Base-by-base conservation (phyloP, 352 stramenopile species). In the Globisporangium mamillatum region DNA sequence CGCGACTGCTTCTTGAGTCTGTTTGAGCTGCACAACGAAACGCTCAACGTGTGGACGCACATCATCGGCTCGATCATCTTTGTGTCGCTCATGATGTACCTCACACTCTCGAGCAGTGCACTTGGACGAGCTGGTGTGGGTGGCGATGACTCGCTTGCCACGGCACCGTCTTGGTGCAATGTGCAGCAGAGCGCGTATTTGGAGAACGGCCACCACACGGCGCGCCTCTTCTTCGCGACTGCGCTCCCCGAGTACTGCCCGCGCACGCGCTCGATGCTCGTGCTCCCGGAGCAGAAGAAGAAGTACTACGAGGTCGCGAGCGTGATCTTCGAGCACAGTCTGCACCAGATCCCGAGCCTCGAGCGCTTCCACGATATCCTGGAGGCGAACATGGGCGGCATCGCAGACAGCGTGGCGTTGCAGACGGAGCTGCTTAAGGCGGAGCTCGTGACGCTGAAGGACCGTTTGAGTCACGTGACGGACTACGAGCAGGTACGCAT, bases 11-110 rank as follows among this genome's bases (percentile, higher is more conserved):
- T 94, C 62, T 52, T 81, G 34, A 93, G 84, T 61, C 76, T 96
- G 68, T 94, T 96, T 63, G 81, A 94, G 76, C 76, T 95, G 66
- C 89, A 96, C 77, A 96, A 96, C 67, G 89, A 96, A 71, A 96
- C 89, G 60, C 79, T 93, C 54, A 96, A 96, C 68, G 86, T 96
- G 24, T 96, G 89, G 89, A 95, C 85, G 64, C 89, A 96, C 70
- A 90, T 94, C 58, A 76, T 94, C 24, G 89, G 89, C 48, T 93
- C 85, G 56, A 84, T 94, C 69, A 92, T 94, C 75, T 96, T 96
- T 63, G 73, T 90, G 41, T 75, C 75, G 64, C 80, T 95, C 70
- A 91, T 95, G 74, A 55, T 81, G 20, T 93, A 93, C 70, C 74
- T 94, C 36, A 71, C 85, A 70, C 75, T 93, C 25, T 86, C 77